A percentile compares a stretch with the other conserved stretches of the same genome.
phyloP scores from a whole-genome alignment of 2,329 filamentous ascomycete species.

The Chaetomium olivaceum region DNA sequence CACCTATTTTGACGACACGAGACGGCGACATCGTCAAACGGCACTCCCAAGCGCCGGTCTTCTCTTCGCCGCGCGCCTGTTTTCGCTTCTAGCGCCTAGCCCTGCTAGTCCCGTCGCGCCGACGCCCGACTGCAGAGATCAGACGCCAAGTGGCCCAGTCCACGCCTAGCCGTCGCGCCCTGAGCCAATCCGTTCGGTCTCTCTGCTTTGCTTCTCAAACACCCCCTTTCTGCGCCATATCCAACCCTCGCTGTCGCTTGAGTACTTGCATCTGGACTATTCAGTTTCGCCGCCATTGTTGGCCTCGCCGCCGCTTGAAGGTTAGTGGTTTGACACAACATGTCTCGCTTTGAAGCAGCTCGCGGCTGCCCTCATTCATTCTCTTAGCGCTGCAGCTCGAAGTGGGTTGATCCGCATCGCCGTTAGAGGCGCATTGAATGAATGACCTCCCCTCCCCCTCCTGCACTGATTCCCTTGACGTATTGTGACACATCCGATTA shows the following conservation, averaged over 20 bases:
- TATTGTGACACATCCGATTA: constrained; percentile 22
- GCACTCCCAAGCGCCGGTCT: not conserved
- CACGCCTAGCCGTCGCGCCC: constrained; percentile 19
- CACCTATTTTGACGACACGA: not conserved
- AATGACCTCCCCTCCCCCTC: not conserved
- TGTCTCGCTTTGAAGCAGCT: constrained; percentile 25
- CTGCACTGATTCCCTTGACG: constrained; percentile 7
- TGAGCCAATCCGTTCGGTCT: constrained; percentile 33
- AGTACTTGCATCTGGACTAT: constrained; percentile 19
- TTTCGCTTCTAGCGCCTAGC: constrained; percentile 6
- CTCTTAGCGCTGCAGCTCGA: constrained; percentile 7
- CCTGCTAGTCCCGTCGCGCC: constrained; percentile 3
- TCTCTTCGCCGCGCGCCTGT: constrained; percentile 3
- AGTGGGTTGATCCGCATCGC: constrained; percentile 4
- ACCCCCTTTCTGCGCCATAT: constrained; percentile 23
- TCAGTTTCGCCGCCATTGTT: constrained; percentile 15
- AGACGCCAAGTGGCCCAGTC: constrained; percentile 19
- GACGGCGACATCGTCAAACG: constrained; percentile 1
- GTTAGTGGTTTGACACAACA: constrained; percentile 23
- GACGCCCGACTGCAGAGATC: constrained; percentile 1
- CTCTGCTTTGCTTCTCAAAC: constrained; percentile 30
- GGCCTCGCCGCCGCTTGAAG: constrained; percentile 17
- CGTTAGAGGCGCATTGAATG: not conserved
- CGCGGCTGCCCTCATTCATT: constrained; percentile 7
- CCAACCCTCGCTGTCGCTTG: constrained; percentile 20